Conservation (phyloP, 148 eudicot species). For the Arctostaphylos glauca region DNA sequence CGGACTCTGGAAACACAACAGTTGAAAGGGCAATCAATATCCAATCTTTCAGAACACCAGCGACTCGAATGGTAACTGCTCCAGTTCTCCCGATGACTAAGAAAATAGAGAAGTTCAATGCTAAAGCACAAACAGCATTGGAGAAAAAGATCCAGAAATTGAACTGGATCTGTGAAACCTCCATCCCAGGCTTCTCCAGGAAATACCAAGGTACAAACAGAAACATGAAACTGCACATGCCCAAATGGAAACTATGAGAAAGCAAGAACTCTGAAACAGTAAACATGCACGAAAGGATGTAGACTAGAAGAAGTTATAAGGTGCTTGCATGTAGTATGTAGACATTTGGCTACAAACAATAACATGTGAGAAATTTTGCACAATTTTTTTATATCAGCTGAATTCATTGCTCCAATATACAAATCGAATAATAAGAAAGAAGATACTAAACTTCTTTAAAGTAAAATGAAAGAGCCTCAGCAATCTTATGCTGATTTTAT, state of each 20-base stretch:
- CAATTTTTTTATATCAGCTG: background rate
- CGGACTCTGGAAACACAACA: conserved; percentile 78
- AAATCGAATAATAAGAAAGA: background rate
- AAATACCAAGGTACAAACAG: conserved; percentile 84
- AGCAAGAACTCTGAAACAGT: background rate
- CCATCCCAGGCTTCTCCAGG: conserved; percentile 82
- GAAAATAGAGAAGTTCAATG: conserved; percentile 91
- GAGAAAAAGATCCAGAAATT: conserved; percentile 93
- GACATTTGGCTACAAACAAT: background rate
- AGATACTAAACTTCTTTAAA: background rate
- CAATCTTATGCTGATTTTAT: background rate
- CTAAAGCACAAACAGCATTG: conserved; percentile 79
- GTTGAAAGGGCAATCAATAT: conserved; percentile 91
- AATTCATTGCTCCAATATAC: background rate
- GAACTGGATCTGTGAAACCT: conserved; percentile 73
- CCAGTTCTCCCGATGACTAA: conserved; percentile 91
- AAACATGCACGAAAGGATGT: background rate
- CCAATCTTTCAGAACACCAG: conserved; percentile 94
- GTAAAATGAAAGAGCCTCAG: background rate
- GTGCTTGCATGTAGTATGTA: background rate
- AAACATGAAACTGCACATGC: conserved; percentile 34
- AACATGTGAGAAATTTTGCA: background rate
- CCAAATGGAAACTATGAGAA: conserved; percentile 3
- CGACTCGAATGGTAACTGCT: conserved; percentile 88
- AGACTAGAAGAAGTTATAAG: background rate